Percentiles rank a stretch among this genome's conserved stretches.
Conservation (phyloP, 1,284 basidiomycete genomes). For the Xerocomus minutiporus region DNA sequence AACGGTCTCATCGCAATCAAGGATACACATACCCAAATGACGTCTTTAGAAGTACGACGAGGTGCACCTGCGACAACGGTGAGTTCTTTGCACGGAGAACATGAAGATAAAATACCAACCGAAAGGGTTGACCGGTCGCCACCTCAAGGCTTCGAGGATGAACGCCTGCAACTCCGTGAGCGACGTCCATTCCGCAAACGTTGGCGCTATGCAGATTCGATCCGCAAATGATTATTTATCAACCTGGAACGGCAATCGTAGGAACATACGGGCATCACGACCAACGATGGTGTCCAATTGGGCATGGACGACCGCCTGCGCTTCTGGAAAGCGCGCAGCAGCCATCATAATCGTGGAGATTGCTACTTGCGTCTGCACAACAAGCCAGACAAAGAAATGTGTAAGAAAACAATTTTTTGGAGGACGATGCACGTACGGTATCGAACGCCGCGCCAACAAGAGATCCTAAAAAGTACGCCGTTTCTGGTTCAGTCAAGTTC, state of each 20-base stretch:
- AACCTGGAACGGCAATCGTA: neutral
- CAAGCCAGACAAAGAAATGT: neutral
- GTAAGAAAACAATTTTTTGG: neutral
- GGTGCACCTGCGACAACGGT: slow-evolving; percentile 14
- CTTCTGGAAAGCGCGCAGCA: slow-evolving; percentile 55
- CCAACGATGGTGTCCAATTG: slow-evolving; percentile 60
- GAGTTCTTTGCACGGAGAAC: neutral
- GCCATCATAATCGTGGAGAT: slow-evolving; percentile 62
- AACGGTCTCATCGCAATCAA: neutral
- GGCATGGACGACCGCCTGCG: slow-evolving; percentile 51
- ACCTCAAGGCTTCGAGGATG: slow-evolving; percentile 24
- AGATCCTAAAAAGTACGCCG: slow-evolving; percentile 56
- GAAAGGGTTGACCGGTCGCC: slow-evolving; percentile 29
- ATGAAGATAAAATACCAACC: slow-evolving; percentile 9
- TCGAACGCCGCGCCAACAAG: slow-evolving; percentile 65
- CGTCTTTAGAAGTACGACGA: slow-evolving; percentile 17
- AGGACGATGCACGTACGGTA: slow-evolving; percentile 35
- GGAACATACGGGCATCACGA: slow-evolving; percentile 39
- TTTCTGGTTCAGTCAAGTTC: slow-evolving; percentile 48
- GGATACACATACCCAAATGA: slow-evolving; percentile 17
- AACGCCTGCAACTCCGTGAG: slow-evolving; percentile 28
- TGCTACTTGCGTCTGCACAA: slow-evolving; percentile 48
- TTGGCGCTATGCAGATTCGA: slow-evolving; percentile 16
- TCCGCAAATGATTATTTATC: neutral
- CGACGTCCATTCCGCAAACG: slow-evolving; percentile 21